Evolutionary conservation across 1,284 basidiomycete genomes (phyloP).

Genomic region (Ceratobasidium theobromae): DNA sequence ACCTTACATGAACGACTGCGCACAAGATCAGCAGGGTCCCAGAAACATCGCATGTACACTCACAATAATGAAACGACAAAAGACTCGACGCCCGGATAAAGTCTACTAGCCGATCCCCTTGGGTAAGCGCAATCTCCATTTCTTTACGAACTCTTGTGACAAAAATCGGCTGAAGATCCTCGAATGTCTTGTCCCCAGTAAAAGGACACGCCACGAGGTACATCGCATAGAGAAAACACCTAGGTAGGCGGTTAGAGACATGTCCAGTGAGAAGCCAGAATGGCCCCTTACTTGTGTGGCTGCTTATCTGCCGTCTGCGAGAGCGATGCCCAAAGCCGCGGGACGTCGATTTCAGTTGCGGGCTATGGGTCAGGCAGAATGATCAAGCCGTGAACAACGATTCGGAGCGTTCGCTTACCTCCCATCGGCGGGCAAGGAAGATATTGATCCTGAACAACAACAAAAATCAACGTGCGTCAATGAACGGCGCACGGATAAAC

Average conservation of each 20-base stretch:
- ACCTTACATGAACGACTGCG: not conserved
- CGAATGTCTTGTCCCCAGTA: slow-evolving; percentile 30
- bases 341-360: slow-evolving; percentile 5
- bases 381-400: not conserved
- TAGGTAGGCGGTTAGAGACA: not conserved
- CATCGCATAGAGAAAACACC: slow-evolving; percentile 34
- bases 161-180: slow-evolving; percentile 32
- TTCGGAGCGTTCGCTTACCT: not conserved
- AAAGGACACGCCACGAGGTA: slow-evolving; percentile 34
- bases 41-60: slow-evolving; percentile 4
- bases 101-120: slow-evolving; percentile 32
- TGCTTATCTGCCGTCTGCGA: not conserved
- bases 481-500: not conserved
- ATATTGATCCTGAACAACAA: not conserved
- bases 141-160: slow-evolving; percentile 29
- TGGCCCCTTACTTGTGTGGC: not conserved
- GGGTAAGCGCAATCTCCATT: slow-evolving; percentile 19
- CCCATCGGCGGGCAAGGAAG: slow-evolving; percentile 14
- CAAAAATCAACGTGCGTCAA: too few relatives aligned
- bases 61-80: slow-evolving; percentile 35
- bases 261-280: too few relatives aligned
- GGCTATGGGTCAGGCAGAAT: not conserved
- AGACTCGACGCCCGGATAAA: slow-evolving; percentile 34
- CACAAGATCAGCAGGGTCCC: not conserved
- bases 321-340: slow-evolving; percentile 8